Evolutionary conservation across 495 filamentous ascomycete species (phyloP).

Genomic region (Neurospora sp.): DNA sequence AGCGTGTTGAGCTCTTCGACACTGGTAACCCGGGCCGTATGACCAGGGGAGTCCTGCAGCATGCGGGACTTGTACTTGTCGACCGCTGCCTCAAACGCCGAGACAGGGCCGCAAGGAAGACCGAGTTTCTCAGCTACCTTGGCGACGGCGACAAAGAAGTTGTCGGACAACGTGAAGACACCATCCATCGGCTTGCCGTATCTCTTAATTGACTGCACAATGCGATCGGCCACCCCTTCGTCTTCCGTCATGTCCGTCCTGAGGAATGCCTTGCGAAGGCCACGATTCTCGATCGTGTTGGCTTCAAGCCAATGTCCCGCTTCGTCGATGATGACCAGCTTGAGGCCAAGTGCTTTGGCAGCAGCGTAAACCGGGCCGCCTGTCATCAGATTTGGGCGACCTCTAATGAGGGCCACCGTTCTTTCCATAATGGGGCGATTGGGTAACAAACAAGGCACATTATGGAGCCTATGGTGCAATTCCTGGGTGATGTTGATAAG

Average conservation of each 20-base stretch:
- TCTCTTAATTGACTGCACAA: slow-evolving; percentile 19
- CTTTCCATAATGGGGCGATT: slow-evolving; percentile 15
- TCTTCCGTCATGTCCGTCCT: slow-evolving; percentile 25
- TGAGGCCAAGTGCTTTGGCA: slow-evolving; percentile 32
- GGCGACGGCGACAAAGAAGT: slow-evolving; percentile 29
- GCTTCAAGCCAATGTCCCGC: slow-evolving; percentile 38
- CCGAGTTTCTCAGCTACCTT: slow-evolving; percentile 22
- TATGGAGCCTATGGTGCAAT: slow-evolving; percentile 11
- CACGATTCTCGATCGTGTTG: slow-evolving; percentile 17
- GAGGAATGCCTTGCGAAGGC: slow-evolving; percentile 28
- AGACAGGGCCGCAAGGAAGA: slow-evolving; percentile 22
- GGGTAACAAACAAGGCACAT: slow-evolving; percentile 17
- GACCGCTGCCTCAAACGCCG: slow-evolving; percentile 29
- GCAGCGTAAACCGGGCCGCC: slow-evolving; percentile 28
- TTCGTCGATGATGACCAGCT: slow-evolving; percentile 37
- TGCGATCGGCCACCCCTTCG: slow-evolving; percentile 20
- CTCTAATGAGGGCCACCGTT: slow-evolving; percentile 26
- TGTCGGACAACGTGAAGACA: slow-evolving; percentile 29
- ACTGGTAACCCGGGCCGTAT: slow-evolving; percentile 11
- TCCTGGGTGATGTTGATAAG: slow-evolving; percentile 8
- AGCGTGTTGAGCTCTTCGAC: slow-evolving; percentile 14
- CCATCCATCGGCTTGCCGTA: slow-evolving; percentile 29
- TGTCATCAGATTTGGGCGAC: slow-evolving; percentile 27
- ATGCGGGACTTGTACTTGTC: slow-evolving; percentile 35
- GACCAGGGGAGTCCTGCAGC: slow-evolving; percentile 22